These are phyloP conservation scores for Alliaria petiolata DNA, from an alignment of 345 rosid species.

Conservation along the genomic window DNA sequence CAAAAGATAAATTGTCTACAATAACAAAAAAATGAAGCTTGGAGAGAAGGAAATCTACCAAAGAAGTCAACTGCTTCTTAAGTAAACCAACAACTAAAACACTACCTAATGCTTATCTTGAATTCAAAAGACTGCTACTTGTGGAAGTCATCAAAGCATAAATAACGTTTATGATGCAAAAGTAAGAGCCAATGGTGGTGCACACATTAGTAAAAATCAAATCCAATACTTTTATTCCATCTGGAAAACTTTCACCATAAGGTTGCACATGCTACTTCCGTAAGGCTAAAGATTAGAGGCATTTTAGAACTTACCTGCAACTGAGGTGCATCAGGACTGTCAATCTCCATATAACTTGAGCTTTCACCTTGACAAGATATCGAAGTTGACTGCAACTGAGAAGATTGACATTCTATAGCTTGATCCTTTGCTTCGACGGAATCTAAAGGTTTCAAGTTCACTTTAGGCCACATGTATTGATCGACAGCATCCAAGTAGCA, in stretches of 20 bases:
- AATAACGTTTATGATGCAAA: not conserved
- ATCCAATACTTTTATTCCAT: not conserved
- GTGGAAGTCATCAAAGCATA: not conserved
- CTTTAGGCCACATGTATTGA: constrained; percentile 63
- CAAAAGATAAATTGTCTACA: not conserved
- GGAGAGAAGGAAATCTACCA: not conserved
- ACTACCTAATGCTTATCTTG: constrained; percentile 3
- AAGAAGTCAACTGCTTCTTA: constrained; percentile 1
- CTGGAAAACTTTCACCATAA: not conserved
- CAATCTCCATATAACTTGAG: constrained; percentile 44
- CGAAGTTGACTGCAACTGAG: constrained; percentile 40
- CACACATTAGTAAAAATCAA: not conserved
- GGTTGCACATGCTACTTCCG: constrained; percentile 13
- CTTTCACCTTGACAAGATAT: constrained; percentile 48
- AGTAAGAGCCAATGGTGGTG: not conserved
- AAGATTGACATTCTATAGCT: constrained; percentile 37
- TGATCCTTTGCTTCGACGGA: constrained; percentile 33
- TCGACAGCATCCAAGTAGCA: constrained; percentile 60
- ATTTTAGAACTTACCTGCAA: constrained; percentile 44
- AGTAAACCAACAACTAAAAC: constrained; percentile 14
- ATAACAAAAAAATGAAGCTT: constrained; percentile 14
- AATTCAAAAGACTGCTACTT: not conserved
- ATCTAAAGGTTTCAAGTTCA: constrained; percentile 36
- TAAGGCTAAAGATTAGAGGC: not conserved
- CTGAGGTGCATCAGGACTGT: constrained; percentile 41